phyloP scores from a whole-genome alignment of 2,329 filamentous ascomycete species.

The Arachnopeziza araneosa region DNA sequence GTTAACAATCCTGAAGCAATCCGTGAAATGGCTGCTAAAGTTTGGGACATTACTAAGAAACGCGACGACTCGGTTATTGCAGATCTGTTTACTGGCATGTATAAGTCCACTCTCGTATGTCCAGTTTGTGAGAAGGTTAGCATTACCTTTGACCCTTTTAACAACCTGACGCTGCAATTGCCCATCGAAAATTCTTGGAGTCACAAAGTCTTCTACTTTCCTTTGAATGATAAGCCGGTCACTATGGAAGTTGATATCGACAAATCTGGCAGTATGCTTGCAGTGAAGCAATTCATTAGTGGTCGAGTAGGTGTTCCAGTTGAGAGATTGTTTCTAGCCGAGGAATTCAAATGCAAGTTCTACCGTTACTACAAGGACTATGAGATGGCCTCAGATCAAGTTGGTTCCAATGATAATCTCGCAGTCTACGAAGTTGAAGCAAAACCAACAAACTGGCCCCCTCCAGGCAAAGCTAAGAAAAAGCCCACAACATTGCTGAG shows the following conservation, averaged over 20 bases:
- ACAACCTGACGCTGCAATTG: conserved; percentile 84
- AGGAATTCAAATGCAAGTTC: conserved; percentile 78
- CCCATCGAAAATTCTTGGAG: conserved; percentile 81
- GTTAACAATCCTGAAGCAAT: conserved; percentile 77
- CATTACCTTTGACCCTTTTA: conserved; percentile 98
- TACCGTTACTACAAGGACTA: conserved; percentile 79
- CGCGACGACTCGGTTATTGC: conserved; percentile 94
- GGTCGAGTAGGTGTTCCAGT: conserved; percentile 58
- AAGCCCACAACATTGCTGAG: conserved; percentile 40
- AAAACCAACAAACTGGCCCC: conserved; percentile 71
- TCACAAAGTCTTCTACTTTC: conserved; percentile 70
- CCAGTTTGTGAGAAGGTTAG: conserved; percentile 90
- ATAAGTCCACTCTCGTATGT: conserved; percentile 95
- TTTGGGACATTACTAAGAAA: conserved; percentile 86
- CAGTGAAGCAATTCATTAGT: conserved; percentile 66
- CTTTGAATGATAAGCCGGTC: conserved; percentile 65
- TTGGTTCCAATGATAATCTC: conserved; percentile 56
- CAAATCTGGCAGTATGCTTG: conserved; percentile 64
- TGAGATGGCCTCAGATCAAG: conserved; percentile 64
- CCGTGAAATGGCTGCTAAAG: conserved; percentile 76
- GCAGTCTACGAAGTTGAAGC: conserved; percentile 74
- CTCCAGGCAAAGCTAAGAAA: conserved; percentile 33
- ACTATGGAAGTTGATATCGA: conserved; percentile 73
- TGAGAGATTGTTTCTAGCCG: conserved; percentile 68
- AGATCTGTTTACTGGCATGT: conserved; percentile 94